Evolutionary conservation across 1,139 yeast genomes (phyloP).

Genomic region (Yamadazyma mexicana): DNA sequence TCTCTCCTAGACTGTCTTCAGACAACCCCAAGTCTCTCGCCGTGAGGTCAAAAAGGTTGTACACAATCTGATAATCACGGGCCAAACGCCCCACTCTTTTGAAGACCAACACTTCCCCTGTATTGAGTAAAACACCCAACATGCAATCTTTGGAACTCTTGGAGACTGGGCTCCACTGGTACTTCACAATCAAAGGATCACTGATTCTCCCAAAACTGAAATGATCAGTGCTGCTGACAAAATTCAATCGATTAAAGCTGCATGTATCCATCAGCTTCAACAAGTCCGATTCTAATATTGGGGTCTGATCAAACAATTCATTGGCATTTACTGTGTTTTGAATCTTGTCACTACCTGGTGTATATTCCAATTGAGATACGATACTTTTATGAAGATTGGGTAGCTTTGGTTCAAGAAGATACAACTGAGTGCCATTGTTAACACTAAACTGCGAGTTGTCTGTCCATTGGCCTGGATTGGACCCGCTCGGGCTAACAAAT

Average conservation of each 20-base stretch:
- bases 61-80: constrained; percentile 25
- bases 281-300: constrained; percentile 29
- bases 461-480: constrained; percentile 39
- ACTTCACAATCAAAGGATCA: constrained; percentile 37
- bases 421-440: constrained; percentile 34
- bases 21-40: constrained; percentile 20
- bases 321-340: constrained; percentile 25
- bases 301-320: constrained; percentile 28
- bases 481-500: constrained; percentile 9
- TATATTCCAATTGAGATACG: constrained; percentile 13
- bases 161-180: constrained; percentile 35
- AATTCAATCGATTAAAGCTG: constrained; percentile 25
- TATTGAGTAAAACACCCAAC: constrained; percentile 37
- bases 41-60: constrained; percentile 29
- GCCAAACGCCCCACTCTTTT: constrained; percentile 24
- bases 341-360: constrained; percentile 5
- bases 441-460: constrained; percentile 39
- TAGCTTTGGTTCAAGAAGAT: constrained; percentile 39
- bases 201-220: constrained; percentile 30
- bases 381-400: constrained; percentile 36
- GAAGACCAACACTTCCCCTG: constrained; percentile 39
- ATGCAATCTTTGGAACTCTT: constrained; percentile 26
- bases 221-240: constrained; percentile 29
- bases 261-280: constrained; percentile 31
- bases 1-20: constrained; percentile 14